Percentiles rank a stretch among this genome's conserved stretches.
Evolutionary conservation across 2,329 filamentous ascomycete genomes (phyloP).

Genomic region (Aspergillus udagawae): DNA sequence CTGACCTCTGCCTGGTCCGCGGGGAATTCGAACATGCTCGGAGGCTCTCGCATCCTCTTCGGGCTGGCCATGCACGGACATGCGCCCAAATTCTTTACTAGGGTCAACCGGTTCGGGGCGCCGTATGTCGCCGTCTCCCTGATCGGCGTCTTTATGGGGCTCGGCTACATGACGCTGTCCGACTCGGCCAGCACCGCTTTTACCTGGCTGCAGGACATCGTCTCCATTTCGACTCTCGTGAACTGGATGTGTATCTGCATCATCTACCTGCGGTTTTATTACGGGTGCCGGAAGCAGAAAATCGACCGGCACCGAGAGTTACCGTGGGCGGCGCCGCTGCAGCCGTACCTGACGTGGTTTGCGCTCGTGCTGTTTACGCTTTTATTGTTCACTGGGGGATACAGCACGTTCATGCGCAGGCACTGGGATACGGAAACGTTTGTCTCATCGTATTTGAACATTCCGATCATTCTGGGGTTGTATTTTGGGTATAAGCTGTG

Average conservation of each 20-base stretch:
- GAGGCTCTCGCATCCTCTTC: slow-evolving; percentile 1
- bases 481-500: slow-evolving; percentile 41
- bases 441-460: slow-evolving; percentile 56
- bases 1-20: neutral
- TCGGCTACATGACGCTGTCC: slow-evolving; percentile 61
- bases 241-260: slow-evolving; percentile 58
- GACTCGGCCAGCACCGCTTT: slow-evolving; percentile 54
- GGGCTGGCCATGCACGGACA: neutral
- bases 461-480: slow-evolving; percentile 53
- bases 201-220: slow-evolving; percentile 63
- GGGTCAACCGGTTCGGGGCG: slow-evolving; percentile 50
- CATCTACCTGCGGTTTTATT: slow-evolving; percentile 51
- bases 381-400: slow-evolving; percentile 66
- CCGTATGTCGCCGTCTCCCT: slow-evolving; percentile 52
- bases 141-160: slow-evolving; percentile 52
- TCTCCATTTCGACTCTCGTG: slow-evolving; percentile 32
- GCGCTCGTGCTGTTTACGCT: slow-evolving; percentile 54
- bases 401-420: slow-evolving; percentile 41
- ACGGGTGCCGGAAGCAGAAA: slow-evolving; percentile 36
- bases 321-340: slow-evolving; percentile 48
- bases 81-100: neutral
- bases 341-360: slow-evolving; percentile 59
- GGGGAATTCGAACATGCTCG: neutral
- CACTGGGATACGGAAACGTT: slow-evolving; percentile 55
- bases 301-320: slow-evolving; percentile 33